phyloP scores from a whole-genome alignment of 2,329 filamentous ascomycete species.

The Colletotrichum neosansevieriae region DNA sequence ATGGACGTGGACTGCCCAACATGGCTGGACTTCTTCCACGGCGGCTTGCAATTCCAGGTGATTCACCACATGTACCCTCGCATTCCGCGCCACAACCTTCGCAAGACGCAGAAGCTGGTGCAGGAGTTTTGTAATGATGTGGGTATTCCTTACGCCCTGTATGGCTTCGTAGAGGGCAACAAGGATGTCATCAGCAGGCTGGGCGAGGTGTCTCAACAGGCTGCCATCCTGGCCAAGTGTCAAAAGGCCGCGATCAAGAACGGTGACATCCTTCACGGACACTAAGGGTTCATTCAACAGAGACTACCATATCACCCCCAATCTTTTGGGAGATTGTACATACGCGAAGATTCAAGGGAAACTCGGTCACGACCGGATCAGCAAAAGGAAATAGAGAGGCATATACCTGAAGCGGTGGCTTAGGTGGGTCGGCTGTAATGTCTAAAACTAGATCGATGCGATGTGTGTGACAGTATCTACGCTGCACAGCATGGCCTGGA shows the following conservation, averaged over 20 bases:
- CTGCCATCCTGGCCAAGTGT: slow-evolving; percentile 81
- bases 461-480: neutral
- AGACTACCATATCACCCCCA: neutral
- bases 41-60: slow-evolving; percentile 89
- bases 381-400: slow-evolving; percentile 11
- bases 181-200: slow-evolving; percentile 82
- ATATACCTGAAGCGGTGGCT: neutral
- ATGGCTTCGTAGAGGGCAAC: slow-evolving; percentile 87
- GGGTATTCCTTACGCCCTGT: slow-evolving; percentile 85
- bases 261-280: slow-evolving; percentile 43
- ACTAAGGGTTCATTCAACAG: slow-evolving; percentile 32
- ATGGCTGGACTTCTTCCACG: slow-evolving; percentile 92
- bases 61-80: slow-evolving; percentile 89
- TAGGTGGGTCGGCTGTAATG: neutral
- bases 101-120: slow-evolving; percentile 79
- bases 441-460: slow-evolving; percentile 8
- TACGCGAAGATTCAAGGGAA: neutral
- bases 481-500: slow-evolving; percentile 3
- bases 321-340: neutral
- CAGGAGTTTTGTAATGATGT: slow-evolving; percentile 86
- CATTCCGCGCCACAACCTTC: slow-evolving; percentile 86
- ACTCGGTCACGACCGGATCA: neutral
- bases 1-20: slow-evolving; percentile 92
- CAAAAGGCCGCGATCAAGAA: slow-evolving; percentile 63
- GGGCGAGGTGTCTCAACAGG: slow-evolving; percentile 83